Base-by-base conservation (phyloP, 2,329 filamentous ascomycete genomes). In the Kalaharituber pfeilii region DNA sequence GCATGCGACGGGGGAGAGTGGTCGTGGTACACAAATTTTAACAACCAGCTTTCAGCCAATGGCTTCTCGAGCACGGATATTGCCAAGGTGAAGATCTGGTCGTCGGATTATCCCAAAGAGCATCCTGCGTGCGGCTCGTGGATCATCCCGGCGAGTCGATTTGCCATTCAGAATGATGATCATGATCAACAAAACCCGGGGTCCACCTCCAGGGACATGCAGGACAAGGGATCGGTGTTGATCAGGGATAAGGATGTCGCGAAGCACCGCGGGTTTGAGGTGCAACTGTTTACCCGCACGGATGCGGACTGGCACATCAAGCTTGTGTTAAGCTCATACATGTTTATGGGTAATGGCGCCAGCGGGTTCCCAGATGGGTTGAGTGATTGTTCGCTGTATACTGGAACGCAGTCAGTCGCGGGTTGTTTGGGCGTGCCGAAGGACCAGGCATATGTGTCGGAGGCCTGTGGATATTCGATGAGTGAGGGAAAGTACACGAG, bases 121-220 rank as follows among this genome's bases (percentile, higher is more conserved):
- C 49, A 51, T 13, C 56, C 56, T 0, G 22, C 22, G 9, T 50
- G 47, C n/a, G 24, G 47, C n/a, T n/a, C 11, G 25, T 63, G 62
- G 62, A 57, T 63, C 27, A 62, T 63, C 24, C 62, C 62, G 2
- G 54, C 62, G 3, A 58, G 57, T n/a, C 56, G 62, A 22, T 66
- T 66, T 53, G 64, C 62, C 13, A 60, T 66, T 50, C 63, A 66
- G 55, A 65, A 66, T 51, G 64, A 66, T 52, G 63, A 66, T 50
- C 63, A 66, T 26, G 64, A 66, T 50, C 64, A 66, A 45, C 64
- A 66, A 51, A 64, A 56, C 53, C 47, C 62, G 1, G 64, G 64
- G 6, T 64, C 63, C 26, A 62, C 62, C 25, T 63, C 63, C 9
- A 59, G 63, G 36, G 63, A 66, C 44, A 66, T 65, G 64, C 54